A percentile compares a stretch with the other conserved stretches of the same genome.
These are phyloP conservation scores for Arabidopsis arenosa DNA, from an alignment of 345 rosid species.

Conservation along the genomic window DNA sequence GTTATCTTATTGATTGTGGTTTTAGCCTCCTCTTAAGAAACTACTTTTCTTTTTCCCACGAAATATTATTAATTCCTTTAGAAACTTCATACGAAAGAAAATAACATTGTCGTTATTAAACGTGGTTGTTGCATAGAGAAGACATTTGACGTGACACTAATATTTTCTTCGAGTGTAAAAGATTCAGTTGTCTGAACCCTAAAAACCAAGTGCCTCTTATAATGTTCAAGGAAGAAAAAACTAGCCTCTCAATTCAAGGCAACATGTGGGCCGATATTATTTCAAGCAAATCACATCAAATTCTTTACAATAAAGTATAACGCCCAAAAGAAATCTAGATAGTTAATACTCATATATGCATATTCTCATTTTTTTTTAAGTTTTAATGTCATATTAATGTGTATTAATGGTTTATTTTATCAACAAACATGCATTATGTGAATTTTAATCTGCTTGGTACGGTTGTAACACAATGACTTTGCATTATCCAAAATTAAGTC, in stretches of 20 bases:
- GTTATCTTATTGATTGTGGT: background rate
- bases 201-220: slow-evolving; percentile 14
- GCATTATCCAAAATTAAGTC: too few species aligned
- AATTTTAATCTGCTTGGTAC: too few species aligned
- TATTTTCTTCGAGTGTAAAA: slow-evolving; percentile 21
- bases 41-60: background rate
- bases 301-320: slow-evolving; percentile 1
- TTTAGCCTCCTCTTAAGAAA: background rate
- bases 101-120: slow-evolving; percentile 19
- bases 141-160: slow-evolving; percentile 35
- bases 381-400: too few species aligned
- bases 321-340: background rate
- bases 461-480: too few species aligned
- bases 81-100: slow-evolving; percentile 1
- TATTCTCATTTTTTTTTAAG: too few species aligned
- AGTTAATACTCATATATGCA: too few species aligned
- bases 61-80: background rate
- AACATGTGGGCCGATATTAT: slow-evolving; percentile 16
- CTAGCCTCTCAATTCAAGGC: slow-evolving; percentile 13
- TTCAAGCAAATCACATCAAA: background rate
- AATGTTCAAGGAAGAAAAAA: slow-evolving; percentile 15
- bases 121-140: slow-evolving; percentile 21
- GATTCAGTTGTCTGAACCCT: slow-evolving; percentile 21
- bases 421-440: too few species aligned
- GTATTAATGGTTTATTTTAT: too few species aligned